Evolutionary conservation across 2,329 filamentous ascomycete species (phyloP), one percentile per base, ranked within the genome.

Genomic region (Alternaria novae-zelandiae): DNA sequence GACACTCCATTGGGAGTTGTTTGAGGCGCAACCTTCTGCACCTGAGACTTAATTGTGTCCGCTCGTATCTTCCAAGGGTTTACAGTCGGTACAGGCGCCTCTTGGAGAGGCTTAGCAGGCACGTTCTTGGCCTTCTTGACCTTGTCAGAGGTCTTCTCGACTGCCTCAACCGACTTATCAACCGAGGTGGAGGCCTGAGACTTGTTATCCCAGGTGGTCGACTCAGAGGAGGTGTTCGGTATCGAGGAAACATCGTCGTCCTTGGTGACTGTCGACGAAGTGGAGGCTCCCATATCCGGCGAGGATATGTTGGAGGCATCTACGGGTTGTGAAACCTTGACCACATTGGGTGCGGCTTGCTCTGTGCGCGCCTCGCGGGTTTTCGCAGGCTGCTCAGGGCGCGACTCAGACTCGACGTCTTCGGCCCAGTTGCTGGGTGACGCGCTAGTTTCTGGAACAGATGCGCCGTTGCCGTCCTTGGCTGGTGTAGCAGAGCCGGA

Each of bases 1-100:
- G 67, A 47, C 20, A 58, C 45, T 17, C 73, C 74, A 56, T 74
- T 75, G 7, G 71, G 66, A 7, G 57, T 54, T 11, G 71, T 23
- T 71, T 75, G 81, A n/a, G 85, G 80, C 65, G 85, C 82, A 26
- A 68, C 66, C 32, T 70, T 86, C 20, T 64, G 64, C 23, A 79
- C 77, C 77, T 88, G 90, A 43, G 87, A 83, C 66, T 86, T 83
- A 47, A 85, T 82, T 50, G 89, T 89, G 73, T 93, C 90, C 71
- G 87, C 90, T 59, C 94, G 88, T 80, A 94, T 89, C 66, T 90
- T 87, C 95, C 96, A 99, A 66, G 94, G 84, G 79, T 99, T 99
- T 61, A 97, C 91, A 2, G 88, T 80, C 1, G 96, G 96, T 46
- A 92, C 85, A 28, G 93, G 91, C 17, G 95, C 95, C 64, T 96